phyloP scores from a whole-genome alignment of 345 rosid genomes.

The Arabis alpina region DNA sequence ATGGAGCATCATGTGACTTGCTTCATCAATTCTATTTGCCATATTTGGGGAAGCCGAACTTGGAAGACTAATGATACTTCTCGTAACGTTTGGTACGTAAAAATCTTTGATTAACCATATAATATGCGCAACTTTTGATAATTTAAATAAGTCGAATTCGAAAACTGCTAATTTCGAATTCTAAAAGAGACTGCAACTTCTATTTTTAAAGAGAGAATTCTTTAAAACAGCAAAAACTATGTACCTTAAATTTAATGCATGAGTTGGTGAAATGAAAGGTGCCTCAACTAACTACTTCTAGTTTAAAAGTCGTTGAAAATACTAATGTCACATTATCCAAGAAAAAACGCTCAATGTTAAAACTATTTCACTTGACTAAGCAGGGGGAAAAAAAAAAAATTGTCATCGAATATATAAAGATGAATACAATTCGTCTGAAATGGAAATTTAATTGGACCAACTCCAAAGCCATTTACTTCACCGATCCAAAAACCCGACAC shows the following conservation, averaged over 20 bases:
- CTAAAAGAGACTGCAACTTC: not conserved
- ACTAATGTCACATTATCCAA: conserved; percentile 19
- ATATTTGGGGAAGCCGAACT: conserved; percentile 45
- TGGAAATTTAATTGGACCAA: conserved; percentile 17
- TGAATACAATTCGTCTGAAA: conserved; percentile 1
- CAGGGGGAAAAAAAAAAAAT: conserved; percentile 5
- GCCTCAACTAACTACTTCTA: too few species aligned
- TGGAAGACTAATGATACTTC: conserved; percentile 47
- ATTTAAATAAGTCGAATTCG: not conserved
- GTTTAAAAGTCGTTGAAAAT: not conserved
- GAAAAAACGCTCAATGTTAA: not conserved
- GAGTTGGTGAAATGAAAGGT: too few species aligned
- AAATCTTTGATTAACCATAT: not conserved
- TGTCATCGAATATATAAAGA: not conserved
- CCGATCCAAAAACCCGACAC: conserved; percentile 19
- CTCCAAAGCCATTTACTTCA: conserved; percentile 27
- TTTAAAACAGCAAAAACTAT: not conserved
- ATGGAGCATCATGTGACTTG: conserved; percentile 46
- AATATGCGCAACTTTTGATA: not conserved
- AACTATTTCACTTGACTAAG: not conserved
- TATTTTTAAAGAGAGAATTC: too few species aligned
- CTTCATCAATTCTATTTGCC: conserved; percentile 43
- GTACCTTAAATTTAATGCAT: not conserved
- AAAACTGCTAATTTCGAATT: not conserved
- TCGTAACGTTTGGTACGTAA: conserved; percentile 45